Base-by-base conservation (phyloP, 108 stramenopile genomes). In the Cyclostephanos tholiformis region DNA sequence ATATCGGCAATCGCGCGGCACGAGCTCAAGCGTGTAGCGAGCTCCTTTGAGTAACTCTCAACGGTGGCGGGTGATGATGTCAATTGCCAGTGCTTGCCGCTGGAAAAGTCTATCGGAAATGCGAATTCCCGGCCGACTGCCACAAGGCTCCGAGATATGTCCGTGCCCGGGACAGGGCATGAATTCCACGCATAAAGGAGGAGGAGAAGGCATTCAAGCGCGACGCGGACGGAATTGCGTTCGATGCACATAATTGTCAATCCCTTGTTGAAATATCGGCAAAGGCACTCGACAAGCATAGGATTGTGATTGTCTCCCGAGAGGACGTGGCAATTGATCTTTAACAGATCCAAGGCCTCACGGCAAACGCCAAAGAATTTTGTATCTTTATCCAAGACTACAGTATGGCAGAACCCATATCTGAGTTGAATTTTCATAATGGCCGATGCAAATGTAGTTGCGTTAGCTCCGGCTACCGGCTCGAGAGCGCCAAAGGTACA, bases 41-140 rank as follows among this genome's bases (percentile, higher is more conserved):
- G n/a, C n/a, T n/a, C n/a, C n/a, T n/a, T n/a, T n/a, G 72, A 50
- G 23, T 63, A 73, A 17, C 26, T 43, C 12, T 6, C 26, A 10
- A 71, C 60, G 14, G 35, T 59, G 4, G 4, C 10, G 8, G 71
- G 60, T 2, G 25, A 50, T n/a, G 48, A 58, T 4, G 38, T 43
- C 6, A 71, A 19, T 41, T 71, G 46, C 5, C 39, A 10, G 26
- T 65, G 71, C 35, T 52, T 43, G 16, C 7, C 7, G 30, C 43
- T 10, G 4, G 58, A 71, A n/a, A 41, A 60, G 44, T 82, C 80
- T 17, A 75, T 63, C 8, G 80, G 80, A 44, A 82, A 82, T 6
- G 30, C 17, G 19, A 75, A 82, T 17, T 63, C 69, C 16, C 74
- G 44, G 23, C 73, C 79, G 14, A 44, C 58, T 27, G 58, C 74